phyloP scores from a whole-genome alignment of 768 basidiomycete genomes.

The Dictyophora rubrovolvata region DNA sequence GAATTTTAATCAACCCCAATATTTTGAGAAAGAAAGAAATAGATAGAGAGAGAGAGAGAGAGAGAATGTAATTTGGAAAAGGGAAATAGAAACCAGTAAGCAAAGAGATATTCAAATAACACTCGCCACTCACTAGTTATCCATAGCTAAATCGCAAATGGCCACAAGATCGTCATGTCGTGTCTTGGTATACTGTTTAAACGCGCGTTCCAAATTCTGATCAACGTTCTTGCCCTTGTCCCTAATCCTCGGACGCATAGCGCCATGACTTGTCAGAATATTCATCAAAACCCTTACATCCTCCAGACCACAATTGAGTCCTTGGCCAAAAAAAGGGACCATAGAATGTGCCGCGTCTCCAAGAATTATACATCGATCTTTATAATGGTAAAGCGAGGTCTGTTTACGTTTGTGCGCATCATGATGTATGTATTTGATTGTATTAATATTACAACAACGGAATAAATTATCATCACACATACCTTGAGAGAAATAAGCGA shows the following conservation, averaged over 20 bases:
- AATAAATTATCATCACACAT: constrained; percentile 16
- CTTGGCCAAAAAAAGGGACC: constrained; percentile 98
- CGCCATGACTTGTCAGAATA: constrained; percentile 56
- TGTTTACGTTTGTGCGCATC: constrained; percentile 23
- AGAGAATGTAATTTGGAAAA: too few species aligned
- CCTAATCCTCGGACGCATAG: constrained; percentile 38
- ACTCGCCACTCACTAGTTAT: constrained; percentile 74
- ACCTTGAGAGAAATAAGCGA: constrained; percentile 91
- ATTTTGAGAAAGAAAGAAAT: background rate
- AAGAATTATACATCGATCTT: constrained; percentile 75
- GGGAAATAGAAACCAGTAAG: constrained; percentile 7
- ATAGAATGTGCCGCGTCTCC: constrained; percentile 97
- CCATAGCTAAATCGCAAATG: constrained; percentile 87
- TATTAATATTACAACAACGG: background rate
- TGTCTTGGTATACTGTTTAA: constrained; percentile 69
- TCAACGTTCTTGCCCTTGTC: constrained; percentile 34
- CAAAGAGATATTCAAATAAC: constrained; percentile 6
- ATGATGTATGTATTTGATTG: constrained; percentile 1
- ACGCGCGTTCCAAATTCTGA: constrained; percentile 49
- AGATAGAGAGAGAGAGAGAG: constrained; percentile 17
- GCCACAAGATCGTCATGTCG: constrained; percentile 85
- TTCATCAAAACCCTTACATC: constrained; percentile 85
- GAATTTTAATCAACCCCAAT: background rate
- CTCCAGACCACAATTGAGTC: constrained; percentile 94
- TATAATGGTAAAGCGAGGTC: constrained; percentile 85